Evolutionary conservation across 2,329 filamentous ascomycete species (phyloP), one percentile per base, ranked within the genome.

Genomic region (Microsporum canis): DNA sequence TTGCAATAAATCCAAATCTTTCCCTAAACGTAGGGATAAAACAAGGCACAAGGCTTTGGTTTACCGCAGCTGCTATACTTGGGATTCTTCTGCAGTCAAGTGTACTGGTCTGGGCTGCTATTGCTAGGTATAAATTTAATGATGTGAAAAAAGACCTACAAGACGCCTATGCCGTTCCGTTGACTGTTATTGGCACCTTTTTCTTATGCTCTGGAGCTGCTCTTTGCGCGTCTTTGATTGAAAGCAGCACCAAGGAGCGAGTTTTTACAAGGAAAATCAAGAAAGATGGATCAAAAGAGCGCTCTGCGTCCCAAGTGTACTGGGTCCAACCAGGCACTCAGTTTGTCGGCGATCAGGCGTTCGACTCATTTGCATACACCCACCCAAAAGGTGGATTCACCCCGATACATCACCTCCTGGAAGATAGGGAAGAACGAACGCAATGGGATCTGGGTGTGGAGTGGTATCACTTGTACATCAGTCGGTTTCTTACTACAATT

Each of bases 401-500:
- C 60, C 29, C 27, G 38, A 3, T 36, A 59, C 31, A 34, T 55
- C 17, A 59, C 45, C 4, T 59, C 57, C 27, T 17, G 45, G 14
- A 36, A 39, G 23, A 56, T 39, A 7, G 34, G 59, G 6, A 34
- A 29, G 14, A 23, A 5, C 8, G 17, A 29, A 17, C 8, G 14
- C 36, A 27, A 34, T 27, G 49, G 31, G 14, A 14, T 33, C 4
- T 33, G 49, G 27, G 27, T 53, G n/a, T 53, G 49, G 49, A 3
- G 3, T 14, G 49, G 27, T n/a, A 53, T 53, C 8, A 33, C 4
- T 3, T 33, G 27, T n/a, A 34, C 31, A n/a, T 14, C 41, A 5
- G 1, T 53, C 10, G 71, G 71, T 1, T 73, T 69, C 58, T 33
- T 72, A 7, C 43, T 65, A 0, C 71, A 72, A 53, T 72, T 72